Evolutionary conservation across 176 grass and related monocot genomes (phyloP), one percentile per base, ranked within the genome.

Genomic region (Bolboschoenus planiculmis): DNA sequence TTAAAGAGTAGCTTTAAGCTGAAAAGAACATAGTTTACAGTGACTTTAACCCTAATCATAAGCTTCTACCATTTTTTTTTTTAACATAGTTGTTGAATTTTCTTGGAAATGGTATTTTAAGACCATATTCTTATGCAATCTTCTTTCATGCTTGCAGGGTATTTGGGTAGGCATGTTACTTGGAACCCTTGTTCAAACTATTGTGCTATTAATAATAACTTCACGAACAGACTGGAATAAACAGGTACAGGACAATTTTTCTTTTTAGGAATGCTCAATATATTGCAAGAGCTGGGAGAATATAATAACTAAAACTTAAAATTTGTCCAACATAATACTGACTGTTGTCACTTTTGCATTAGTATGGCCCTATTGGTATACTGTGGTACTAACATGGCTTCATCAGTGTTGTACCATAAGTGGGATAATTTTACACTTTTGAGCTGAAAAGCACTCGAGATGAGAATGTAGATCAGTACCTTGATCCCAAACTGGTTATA

Each of bases 151-250:
- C 16, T 20, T 82, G 16, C 66, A 98, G 96, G 96, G 96, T 16
- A 95, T 98, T 85, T 98, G 96, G 96, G 87, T 93, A 8, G 92
- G 89, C 51, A 98, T 98, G 96, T 55, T 98, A 61, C 13, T 95
- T 1, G 96, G 92, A 39, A 93, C 92, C 78, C 58, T 87, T 1
- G 90, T 91, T 23, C 92, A 98, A 34, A 95, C 89, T 10, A 6
- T 88, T 31, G 86, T 98, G 26, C 90, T 98, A 56, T 1, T 95
- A 9, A 40, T 83, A 51, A 91, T 98, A 65, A 98, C 96, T 48
- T 9, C 79, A 13, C 85, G 35, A 73, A 91, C 90, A 4, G 87
- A 95, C 76, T 98, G 92, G 96, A 61, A 91, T 24, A 90, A 90
- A 72, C 87, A 98, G 92, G 92, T 98, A 84, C 8, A 24, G 10